Conservation (phyloP, 345 rosid species). For the Arabidopsis arenosa region DNA sequence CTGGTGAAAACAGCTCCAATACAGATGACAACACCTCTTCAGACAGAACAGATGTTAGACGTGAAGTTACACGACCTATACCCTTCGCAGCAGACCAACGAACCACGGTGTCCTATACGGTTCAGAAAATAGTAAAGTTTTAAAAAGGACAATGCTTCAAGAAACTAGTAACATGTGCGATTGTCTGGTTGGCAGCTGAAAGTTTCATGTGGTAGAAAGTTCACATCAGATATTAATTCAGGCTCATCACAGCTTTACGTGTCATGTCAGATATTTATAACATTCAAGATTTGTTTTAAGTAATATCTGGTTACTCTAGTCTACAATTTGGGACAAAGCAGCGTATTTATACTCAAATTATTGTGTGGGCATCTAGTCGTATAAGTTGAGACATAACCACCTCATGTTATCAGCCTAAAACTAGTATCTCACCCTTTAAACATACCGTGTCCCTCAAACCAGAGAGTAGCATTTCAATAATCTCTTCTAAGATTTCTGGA, state of each 20-base stretch:
- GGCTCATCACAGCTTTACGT: slow-evolving; percentile 12
- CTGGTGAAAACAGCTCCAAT: slow-evolving; percentile 86
- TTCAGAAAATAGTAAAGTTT: slow-evolving; percentile 23
- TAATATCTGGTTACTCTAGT: slow-evolving; percentile 9
- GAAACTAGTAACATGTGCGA: slow-evolving; percentile 18
- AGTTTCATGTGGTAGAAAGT: slow-evolving; percentile 22
- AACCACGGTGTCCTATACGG: slow-evolving; percentile 87
- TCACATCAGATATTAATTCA: slow-evolving; percentile 1
- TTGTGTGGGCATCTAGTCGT: slow-evolving; percentile 18
- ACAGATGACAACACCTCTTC: slow-evolving; percentile 92
- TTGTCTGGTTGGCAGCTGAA: slow-evolving; percentile 28
- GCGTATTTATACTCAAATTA: background rate
- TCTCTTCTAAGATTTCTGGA: slow-evolving; percentile 89
- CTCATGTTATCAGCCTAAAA: slow-evolving; percentile 31
- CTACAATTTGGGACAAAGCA: slow-evolving; percentile 4
- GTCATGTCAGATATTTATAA: background rate
- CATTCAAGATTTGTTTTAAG: slow-evolving; percentile 16
- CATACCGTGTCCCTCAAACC: slow-evolving; percentile 92
- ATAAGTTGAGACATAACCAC: slow-evolving; percentile 16
- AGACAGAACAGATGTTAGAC: slow-evolving; percentile 75
- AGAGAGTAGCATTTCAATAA: slow-evolving; percentile 83
- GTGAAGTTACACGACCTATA: slow-evolving; percentile 86
- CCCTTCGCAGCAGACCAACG: slow-evolving; percentile 99
- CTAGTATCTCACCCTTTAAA: slow-evolving; percentile 48
- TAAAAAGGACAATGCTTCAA: slow-evolving; percentile 13